These are phyloP conservation scores for Globisporangium cystogenes DNA, from an alignment of 352 stramenopile species.

Conservation along the genomic window DNA sequence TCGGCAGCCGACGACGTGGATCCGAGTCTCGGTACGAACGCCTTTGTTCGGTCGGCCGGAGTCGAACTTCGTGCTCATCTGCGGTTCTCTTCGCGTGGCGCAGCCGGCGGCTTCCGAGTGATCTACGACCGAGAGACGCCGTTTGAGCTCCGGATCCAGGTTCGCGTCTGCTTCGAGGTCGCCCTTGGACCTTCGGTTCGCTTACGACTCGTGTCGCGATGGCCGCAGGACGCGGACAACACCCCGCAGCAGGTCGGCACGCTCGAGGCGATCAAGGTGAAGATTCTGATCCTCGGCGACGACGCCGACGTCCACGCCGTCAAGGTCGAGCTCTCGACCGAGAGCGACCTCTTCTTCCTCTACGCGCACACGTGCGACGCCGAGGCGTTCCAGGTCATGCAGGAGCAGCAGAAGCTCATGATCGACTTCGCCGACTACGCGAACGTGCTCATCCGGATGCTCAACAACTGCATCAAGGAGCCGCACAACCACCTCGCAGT, in stretches of 20 bases:
- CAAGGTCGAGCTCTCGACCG: conserved; percentile 88
- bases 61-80: neutral
- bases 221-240: conserved; percentile 73
- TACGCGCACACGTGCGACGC: conserved; percentile 89
- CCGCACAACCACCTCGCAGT: conserved; percentile 92
- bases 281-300: conserved; percentile 89
- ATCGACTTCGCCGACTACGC: conserved; percentile 94
- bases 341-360: conserved; percentile 93
- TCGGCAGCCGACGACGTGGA: conserved; percentile 62
- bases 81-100: too few species aligned
- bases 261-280: conserved; percentile 93
- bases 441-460: conserved; percentile 92
- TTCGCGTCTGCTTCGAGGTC: conserved; percentile 17
- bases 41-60: too few species aligned
- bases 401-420: conserved; percentile 95
- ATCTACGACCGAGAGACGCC: conserved; percentile 91
- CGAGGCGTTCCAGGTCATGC: conserved; percentile 85
- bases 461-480: conserved; percentile 96
- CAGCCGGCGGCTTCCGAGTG: conserved; percentile 79
- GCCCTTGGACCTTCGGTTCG: too few species aligned
- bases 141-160: conserved; percentile 88
- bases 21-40: conserved; percentile 66
- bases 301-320: conserved; percentile 82
- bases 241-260: conserved; percentile 88
- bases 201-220: too few species aligned